Base-by-base conservation (phyloP, 2,329 filamentous ascomycete species). In the Bipolaris oryzae region DNA sequence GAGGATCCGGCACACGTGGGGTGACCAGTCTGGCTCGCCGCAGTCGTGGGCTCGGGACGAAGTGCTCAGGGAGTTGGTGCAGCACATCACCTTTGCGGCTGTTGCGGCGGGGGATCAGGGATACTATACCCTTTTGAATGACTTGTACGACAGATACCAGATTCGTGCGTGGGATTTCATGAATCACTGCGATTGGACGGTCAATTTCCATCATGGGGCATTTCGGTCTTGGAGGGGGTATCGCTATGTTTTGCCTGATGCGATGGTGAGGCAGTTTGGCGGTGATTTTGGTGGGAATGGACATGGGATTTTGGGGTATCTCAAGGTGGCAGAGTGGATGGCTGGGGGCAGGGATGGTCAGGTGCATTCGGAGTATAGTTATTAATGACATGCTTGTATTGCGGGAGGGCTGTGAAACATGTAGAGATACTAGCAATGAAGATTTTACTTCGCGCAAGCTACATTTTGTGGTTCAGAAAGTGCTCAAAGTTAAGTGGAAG, bases 201-300 rank as follows among this genome's bases (percentile, higher is more conserved):
- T 35, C 3, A 48, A 53, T 25, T 11, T 23, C 9, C 57, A 58
- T 51, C 21, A 48, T 33, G 42, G 47, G 25, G 39, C 43, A 28
- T 60, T 63, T 54, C 51, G 51, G 16, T 55, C 53, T 28, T 60
- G 57, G 57, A 57, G 60, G 21, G 57, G 60, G 4, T 33, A 60
- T 58, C 50, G 51, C 13, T 62, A 62, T 41, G 55, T 53, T 6
- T 45, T 62, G 39, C 60, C 53, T n/a, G 51, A 62, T 16, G 54
- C 57, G 6, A 48, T 63, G 11, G 51, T 54, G 6, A 16, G 51
- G 18, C 28, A 35, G 11, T 60, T 11, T 15, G 23, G 23, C 18
- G 23, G 11, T n/a, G 51, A 51, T n/a, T 63, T 60, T 46, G n/a
- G 34, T n/a, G 13, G 1, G 7, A n/a, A 35, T 10, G n/a, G 6